Evolutionary conservation across 1,139 yeast species (phyloP), one percentile per base, ranked within the genome.

Genomic region (Chernovozyma sophiae-reginae): DNA sequence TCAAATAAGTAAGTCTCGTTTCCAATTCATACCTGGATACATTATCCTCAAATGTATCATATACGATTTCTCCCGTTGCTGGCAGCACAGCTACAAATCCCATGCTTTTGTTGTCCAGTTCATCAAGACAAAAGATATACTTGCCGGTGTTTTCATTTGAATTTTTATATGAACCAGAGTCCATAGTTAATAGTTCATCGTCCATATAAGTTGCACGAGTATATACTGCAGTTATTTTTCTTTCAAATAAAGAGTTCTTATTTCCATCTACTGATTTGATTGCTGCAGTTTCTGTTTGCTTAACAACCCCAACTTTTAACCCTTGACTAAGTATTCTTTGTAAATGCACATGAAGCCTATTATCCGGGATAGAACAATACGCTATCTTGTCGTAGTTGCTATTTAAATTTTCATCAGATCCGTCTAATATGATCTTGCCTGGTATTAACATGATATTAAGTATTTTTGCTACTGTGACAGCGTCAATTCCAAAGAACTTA

Each of bases 121-220:
- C 59, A 37, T 50, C 37, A 4, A 66, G 48, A 40, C 69, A 56
- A 15, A 69, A 44, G 33, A 66, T 53, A 53, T 56, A 65, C 41
- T 60, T 52, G 3, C 56, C 55, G 27, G 49, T 48, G 15, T 46
- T 52, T 11, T 53, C 61, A 18, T 43, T 47, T 10, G 44, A 43
- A 15, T 46, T 36, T 17, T 11, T 27, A 15, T 26, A 26, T 25
- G 26, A 14, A 11, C 17, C 34, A 13, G 30, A 32, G 15, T 45
- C 49, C n/a, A 51, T 47, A 3, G 48, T 41, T 3, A 45, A 51
- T 32, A 53, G 65, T 36, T 74, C 80, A 41, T 77, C 84, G 39
- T 80, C 87, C 51, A 86, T 74, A 57, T 83, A 87, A 0, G 97
- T 90, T 0, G 95, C 96, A 39, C 76, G 76, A 0, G 97, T 86